Base-by-base conservation (phyloP, 2,329 filamentous ascomycete species). In the Raffaelea arxii region DNA sequence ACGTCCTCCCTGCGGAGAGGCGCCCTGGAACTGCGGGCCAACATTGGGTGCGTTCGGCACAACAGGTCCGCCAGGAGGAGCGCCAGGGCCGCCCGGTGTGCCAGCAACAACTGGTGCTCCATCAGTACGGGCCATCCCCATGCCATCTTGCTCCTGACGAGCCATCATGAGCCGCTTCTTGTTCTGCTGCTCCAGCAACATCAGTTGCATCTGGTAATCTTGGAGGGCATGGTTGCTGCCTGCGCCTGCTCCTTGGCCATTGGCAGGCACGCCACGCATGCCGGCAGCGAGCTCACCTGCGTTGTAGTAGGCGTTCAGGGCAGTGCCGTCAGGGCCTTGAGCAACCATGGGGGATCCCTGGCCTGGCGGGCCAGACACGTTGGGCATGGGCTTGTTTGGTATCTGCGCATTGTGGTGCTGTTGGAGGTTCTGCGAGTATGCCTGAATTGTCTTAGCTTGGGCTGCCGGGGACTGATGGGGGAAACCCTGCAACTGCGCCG, bases 141-240 rank as follows among this genome's bases (percentile, higher is more conserved):
- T 74, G 58, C 68, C 78, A 52, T 90, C 86, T 62, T 91, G 85
- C 60, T 89, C 80, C 59, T 82, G 84, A 18, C 86, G 79, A 32
- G 86, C 86, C 84, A 89, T 88, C 71, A 89, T 80, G 42, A 91
- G 71, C 18, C 86, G 74, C 65, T 89, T 90, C 72, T 90, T 91
- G 57, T 91, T 91, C 65, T 91, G 85, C 64, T 90, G 86, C 65
- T 91, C 86, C 16, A 91, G 74, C 43, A 90, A 67, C 86, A 54
- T 91, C 60, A 91, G 67, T 62, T 91, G 86, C 85, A 90, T 90
- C 67, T 91, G 86, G 58, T 91, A 91, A 62, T 92, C 86, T 63
- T 90, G 85, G 40, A 91, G 71, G 21, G 86, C 86, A 61, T 90
- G 85, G 60, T 88, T 91, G 64, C 82, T 84, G 43, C 69, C n/a